Conservation (phyloP, 352 stramenopile species). For the Phytophthora cactorum region DNA sequence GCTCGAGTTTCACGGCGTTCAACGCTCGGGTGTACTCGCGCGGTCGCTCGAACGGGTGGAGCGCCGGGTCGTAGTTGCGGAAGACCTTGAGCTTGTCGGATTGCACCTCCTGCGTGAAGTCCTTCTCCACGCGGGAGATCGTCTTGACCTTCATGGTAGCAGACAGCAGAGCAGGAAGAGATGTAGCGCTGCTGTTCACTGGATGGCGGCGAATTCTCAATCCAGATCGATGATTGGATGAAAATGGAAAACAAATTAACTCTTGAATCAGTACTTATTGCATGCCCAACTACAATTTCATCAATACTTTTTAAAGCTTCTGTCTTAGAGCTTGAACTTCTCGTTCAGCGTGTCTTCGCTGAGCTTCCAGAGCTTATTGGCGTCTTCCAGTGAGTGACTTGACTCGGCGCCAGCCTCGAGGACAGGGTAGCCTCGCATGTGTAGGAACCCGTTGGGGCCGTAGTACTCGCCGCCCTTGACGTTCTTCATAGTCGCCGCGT, state of each 20-base stretch:
- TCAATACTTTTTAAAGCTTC: slow-evolving; percentile 23
- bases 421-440: slow-evolving; percentile 49
- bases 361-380: slow-evolving; percentile 49
- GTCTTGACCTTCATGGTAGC: slow-evolving; percentile 99
- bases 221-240: slow-evolving; percentile 4
- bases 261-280: slow-evolving; percentile 17
- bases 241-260: slow-evolving; percentile 3
- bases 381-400: slow-evolving; percentile 45
- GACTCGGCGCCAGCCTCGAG: slow-evolving; percentile 44
- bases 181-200: slow-evolving; percentile 36
- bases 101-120: slow-evolving; percentile 94
- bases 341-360: slow-evolving; percentile 52
- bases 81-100: slow-evolving; percentile 95
- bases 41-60: slow-evolving; percentile 94
- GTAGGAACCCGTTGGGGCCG: slow-evolving; percentile 52
- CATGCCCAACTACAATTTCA: slow-evolving; percentile 5
- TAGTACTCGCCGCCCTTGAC: slow-evolving; percentile 61
- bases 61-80: slow-evolving; percentile 96
- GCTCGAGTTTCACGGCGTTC: slow-evolving; percentile 98
- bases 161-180: slow-evolving; percentile 10
- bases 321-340: slow-evolving; percentile 39
- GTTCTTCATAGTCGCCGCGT: slow-evolving; percentile 46
- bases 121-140: slow-evolving; percentile 95
- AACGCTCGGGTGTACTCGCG: slow-evolving; percentile 96
- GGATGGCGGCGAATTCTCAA: slow-evolving; percentile 26